Base-by-base conservation (phyloP, 1,284 basidiomycete species). In the Leccinum solheimii region DNA sequence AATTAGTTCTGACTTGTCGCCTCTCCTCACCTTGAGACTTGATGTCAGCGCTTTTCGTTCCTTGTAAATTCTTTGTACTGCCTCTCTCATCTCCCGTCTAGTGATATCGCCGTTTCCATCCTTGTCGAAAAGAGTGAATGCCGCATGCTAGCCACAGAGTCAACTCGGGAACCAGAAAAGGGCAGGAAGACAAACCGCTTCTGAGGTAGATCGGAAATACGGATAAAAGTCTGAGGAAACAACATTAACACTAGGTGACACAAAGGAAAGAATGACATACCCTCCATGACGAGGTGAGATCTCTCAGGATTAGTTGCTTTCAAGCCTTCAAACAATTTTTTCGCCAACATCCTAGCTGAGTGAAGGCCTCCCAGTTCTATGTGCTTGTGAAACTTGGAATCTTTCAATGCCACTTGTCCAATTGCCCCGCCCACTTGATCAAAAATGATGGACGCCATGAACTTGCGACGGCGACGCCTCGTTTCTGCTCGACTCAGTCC, bases 91-190 rank as follows among this genome's bases (percentile, higher is more conserved):
- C 77, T 94, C 92, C 36, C 79, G 81, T 73, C 87, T 92, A 16
- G 81, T 83, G 60, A 94, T 91, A 68, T 94, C 91, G 9, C 91
- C 92, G 68, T 94, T 94, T 14, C 83, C 86, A 71, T 94, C 92
- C 69, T 90, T 90, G 72, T 94, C 92, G 64, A 94, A 94, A 6
- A 93, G 69, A 19, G 79, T 77, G 67, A 94, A 94, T 2, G 91
- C 92, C 27, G 83, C 82, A 62, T 86, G 82, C 86, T 89, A 59
- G n/a, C 19, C 13, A 30, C 56, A 56, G 38, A 50, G 21, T 67
- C 40, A 67, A 62, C 57, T 38, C 56, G 55, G 30, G 13, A 14
- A 38, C 21, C 30, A 9, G 3, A 6, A 14, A 49, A 32, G 0
- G 2, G 38, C 10, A 53, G 13, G 38, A 62, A 52, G 45, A 78